Evolutionary conservation across 1,139 yeast species (phyloP).

Genomic region (Suhomyces panamericanus): DNA sequence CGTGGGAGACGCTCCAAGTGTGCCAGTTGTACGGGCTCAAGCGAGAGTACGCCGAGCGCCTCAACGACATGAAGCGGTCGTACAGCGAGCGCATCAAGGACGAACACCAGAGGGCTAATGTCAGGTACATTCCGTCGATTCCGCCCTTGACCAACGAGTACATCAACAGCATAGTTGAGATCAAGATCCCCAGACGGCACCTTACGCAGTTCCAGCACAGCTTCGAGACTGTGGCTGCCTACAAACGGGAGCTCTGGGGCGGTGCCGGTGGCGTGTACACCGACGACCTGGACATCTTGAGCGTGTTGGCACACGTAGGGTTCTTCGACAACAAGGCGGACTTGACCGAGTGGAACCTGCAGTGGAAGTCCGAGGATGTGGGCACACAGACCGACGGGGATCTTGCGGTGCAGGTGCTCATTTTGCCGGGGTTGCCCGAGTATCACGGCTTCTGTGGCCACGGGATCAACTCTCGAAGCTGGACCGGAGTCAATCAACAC

Average conservation of each 20-base stretch:
- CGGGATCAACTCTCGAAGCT: constrained; percentile 71
- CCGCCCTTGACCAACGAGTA: constrained; percentile 53
- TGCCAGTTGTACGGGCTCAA: constrained; percentile 38
- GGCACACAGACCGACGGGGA: constrained; percentile 39
- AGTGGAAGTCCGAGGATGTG: constrained; percentile 31
- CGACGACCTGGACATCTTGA: constrained; percentile 85
- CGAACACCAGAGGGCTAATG: constrained; percentile 15
- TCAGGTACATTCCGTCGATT: constrained; percentile 39
- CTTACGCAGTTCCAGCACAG: constrained; percentile 29
- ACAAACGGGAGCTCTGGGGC: constrained; percentile 78
- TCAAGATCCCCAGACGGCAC: constrained; percentile 57
- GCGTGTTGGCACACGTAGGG: constrained; percentile 75
- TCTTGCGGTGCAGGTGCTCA: constrained; percentile 64
- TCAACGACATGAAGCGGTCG: constrained; percentile 31
- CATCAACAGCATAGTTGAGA: constrained; percentile 61
- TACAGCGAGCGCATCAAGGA: constrained; percentile 29
- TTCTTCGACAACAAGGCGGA: constrained; percentile 41
- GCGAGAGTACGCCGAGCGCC: constrained; percentile 34
- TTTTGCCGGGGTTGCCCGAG: constrained; percentile 64
- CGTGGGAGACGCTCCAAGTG: constrained; percentile 45
- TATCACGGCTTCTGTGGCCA: constrained; percentile 67
- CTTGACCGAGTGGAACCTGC: constrained; percentile 37
- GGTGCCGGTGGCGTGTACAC: constrained; percentile 77
- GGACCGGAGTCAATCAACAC: constrained; percentile 57
- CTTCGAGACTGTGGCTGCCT: constrained; percentile 34